Base-by-base conservation (phyloP, 1,284 basidiomycete species). In the Ustilago hordei region DNA sequence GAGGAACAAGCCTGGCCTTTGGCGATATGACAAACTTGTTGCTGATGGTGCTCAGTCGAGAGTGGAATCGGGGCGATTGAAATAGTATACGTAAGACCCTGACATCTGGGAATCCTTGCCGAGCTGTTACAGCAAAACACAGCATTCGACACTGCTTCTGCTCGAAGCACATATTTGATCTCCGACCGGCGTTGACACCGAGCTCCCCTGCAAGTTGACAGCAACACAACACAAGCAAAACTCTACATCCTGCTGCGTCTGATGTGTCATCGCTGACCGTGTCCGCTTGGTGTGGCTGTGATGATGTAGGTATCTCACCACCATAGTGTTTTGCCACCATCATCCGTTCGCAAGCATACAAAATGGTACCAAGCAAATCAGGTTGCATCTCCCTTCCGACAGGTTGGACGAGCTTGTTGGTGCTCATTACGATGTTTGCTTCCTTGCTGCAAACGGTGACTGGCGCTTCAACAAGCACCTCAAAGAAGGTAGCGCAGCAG, bases 371-470 rank as follows among this genome's bases (percentile, higher is more conserved):
- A 28, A 48, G 45, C 45, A 23, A 48, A 48, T 45, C 43, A 9
- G n/a, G 19, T 28, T 3, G 11, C 43, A 19, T 45, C 4, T 17
- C 52, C 15, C 19, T 34, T 31, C n/a, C 8, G 35, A 32, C 36
- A 35, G 8, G 41, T 31, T 48, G 13, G 23, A 4, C 17, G 6
- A 15, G 52, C 15, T 17, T 54, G 1, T 19, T 50, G 59, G 39
- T 61, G 4, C n/a, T 41, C 43, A n/a, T 69, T n/a, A 48, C 56
- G 6, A 60, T 61, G 35, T 55, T 63, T 7, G n/a, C 56, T 15
- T 52, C 60, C 1, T 34, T 69, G n/a, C 23, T 69, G 6, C 66
- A 69, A 28, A 41, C 36, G 9, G 66, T 63, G 31, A 48, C 43
- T n/a, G 45, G 45, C 6, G 45, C 36, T 45, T 28, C 41, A 12